A percentile compares a stretch with the other conserved stretches of the same genome.
Conservation (phyloP, 768 basidiomycete species). For the Amylocystis lapponica region DNA sequence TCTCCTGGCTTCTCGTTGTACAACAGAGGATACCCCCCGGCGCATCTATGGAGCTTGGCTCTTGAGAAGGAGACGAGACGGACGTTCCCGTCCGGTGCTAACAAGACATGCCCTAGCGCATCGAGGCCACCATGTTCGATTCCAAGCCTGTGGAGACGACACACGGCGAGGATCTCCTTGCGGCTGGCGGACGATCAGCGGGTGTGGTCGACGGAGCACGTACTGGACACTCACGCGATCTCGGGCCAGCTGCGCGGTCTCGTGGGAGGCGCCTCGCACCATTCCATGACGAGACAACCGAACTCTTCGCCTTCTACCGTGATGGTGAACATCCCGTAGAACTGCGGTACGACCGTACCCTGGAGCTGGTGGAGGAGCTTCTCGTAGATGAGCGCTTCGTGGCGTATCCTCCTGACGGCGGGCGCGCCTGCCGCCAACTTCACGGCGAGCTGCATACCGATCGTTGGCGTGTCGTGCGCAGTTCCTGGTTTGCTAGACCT, state of each 20-base stretch:
- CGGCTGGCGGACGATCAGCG: too few species aligned
- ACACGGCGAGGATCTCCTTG: slow-evolving; percentile 27
- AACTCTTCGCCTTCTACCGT: slow-evolving; percentile 21
- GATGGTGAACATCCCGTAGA: slow-evolving; percentile 32
- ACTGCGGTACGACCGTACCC: slow-evolving; percentile 34
- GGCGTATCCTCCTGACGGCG: slow-evolving; percentile 19
- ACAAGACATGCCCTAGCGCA: slow-evolving; percentile 10
- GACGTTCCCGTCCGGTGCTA: slow-evolving; percentile 16
- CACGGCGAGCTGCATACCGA: too few species aligned
- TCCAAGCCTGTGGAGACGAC: slow-evolving; percentile 32
- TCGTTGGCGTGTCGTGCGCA: too few species aligned
- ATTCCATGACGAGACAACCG: slow-evolving; percentile 35
- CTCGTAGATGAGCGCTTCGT: slow-evolving; percentile 32
- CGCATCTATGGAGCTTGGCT: slow-evolving; percentile 27
- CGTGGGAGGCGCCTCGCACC: too few species aligned
- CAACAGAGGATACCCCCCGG: too few species aligned
- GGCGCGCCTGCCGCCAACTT: slow-evolving; percentile 10
- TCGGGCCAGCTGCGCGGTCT: too few species aligned
- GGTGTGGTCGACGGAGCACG: too few species aligned
- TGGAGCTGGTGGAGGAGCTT: slow-evolving; percentile 30
- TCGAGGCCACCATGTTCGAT: slow-evolving; percentile 31
- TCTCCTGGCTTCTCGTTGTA: too few species aligned
- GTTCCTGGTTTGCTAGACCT: too few species aligned
- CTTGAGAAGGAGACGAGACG: slow-evolving; percentile 34
- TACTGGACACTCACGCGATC: too few species aligned